These are phyloP conservation scores for Aspergillus asperescens DNA, from an alignment of 495 filamentous ascomycete species.

Conservation along the genomic window DNA sequence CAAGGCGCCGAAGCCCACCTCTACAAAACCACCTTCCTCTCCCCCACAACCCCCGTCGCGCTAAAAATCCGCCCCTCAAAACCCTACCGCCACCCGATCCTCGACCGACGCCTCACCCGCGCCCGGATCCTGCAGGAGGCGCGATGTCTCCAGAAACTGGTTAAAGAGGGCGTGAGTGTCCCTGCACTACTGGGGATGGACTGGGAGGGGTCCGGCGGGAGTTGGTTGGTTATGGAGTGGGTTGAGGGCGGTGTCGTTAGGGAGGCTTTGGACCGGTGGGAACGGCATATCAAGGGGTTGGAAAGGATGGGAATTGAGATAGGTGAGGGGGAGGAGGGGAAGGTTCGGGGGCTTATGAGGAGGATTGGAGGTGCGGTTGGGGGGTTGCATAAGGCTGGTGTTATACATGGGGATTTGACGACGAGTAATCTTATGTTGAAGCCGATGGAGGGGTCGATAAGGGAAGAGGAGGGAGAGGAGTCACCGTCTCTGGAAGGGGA, in stretches of 20 bases:
- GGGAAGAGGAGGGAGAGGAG: conserved; percentile 25
- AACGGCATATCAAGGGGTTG: conserved; percentile 23
- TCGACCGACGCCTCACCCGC: conserved; percentile 82
- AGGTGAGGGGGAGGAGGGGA: conserved; percentile 37
- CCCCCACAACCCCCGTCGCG: conserved; percentile 61
- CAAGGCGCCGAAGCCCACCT: conserved; percentile 96
- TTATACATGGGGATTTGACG: conserved; percentile 93
- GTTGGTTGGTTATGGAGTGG: conserved; percentile 89
- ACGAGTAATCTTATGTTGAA: conserved; percentile 95
- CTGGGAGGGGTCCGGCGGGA: conserved; percentile 39
- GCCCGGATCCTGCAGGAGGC: conserved; percentile 84
- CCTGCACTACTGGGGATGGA: conserved; percentile 74
- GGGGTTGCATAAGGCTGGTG: conserved; percentile 71
- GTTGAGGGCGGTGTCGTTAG: conserved; percentile 68
- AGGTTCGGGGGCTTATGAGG: conserved; percentile 55
- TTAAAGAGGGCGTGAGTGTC: conserved; percentile 69
- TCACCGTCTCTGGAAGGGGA: conserved; percentile 54
- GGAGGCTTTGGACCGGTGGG: conserved; percentile 60
- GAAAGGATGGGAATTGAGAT: neutral
- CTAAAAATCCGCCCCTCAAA: conserved; percentile 94
- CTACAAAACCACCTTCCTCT: conserved; percentile 79
- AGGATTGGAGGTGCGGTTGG: conserved; percentile 71
- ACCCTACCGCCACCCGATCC: conserved; percentile 83
- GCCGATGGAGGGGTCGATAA: conserved; percentile 11
- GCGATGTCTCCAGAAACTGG: conserved; percentile 68